phyloP scores from a whole-genome alignment of 495 filamentous ascomycete species.

The Bacidia rubella region DNA sequence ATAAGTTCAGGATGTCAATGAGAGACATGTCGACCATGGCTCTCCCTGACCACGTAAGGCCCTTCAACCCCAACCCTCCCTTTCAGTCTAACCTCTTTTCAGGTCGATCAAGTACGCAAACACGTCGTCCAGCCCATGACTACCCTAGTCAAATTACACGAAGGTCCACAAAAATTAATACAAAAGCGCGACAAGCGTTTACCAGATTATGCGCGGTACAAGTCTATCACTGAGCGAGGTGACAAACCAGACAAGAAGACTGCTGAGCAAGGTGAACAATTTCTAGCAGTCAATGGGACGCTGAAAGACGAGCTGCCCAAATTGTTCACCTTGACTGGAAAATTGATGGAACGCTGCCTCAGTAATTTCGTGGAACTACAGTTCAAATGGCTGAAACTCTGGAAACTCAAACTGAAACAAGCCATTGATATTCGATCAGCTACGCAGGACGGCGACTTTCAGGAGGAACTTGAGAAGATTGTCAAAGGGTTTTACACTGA shows the following conservation, averaged over 20 bases:
- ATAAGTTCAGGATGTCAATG: constrained; percentile 65
- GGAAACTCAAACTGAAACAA: constrained; percentile 65
- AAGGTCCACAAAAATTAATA: constrained; percentile 73
- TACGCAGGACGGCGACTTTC: constrained; percentile 31
- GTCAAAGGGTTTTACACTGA: constrained; percentile 58
- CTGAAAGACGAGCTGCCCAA: constrained; percentile 85
- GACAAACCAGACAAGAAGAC: constrained; percentile 76
- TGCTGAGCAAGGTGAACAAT: constrained; percentile 68
- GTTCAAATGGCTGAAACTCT: constrained; percentile 59
- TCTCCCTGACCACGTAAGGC: constrained; percentile 74
- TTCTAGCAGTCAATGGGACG: constrained; percentile 77
- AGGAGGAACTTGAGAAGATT: constrained; percentile 26
- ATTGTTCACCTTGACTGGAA: constrained; percentile 64
- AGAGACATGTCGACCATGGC: constrained; percentile 65
- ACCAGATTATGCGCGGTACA: constrained; percentile 74
- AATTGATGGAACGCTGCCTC: constrained; percentile 65
- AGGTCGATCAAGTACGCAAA: constrained; percentile 65
- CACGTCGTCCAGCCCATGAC: constrained; percentile 81
- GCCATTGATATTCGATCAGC: constrained; percentile 61
- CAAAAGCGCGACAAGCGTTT: constrained; percentile 83
- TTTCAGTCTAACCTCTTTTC: constrained; percentile 9
- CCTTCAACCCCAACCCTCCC: constrained; percentile 6
- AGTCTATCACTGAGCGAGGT: constrained; percentile 57
- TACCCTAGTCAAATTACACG: constrained; percentile 63
- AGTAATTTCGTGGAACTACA: constrained; percentile 73